Evolutionary conservation across 306 rosid genomes (phyloP).

Genomic region (Lathyrus aphaca): DNA sequence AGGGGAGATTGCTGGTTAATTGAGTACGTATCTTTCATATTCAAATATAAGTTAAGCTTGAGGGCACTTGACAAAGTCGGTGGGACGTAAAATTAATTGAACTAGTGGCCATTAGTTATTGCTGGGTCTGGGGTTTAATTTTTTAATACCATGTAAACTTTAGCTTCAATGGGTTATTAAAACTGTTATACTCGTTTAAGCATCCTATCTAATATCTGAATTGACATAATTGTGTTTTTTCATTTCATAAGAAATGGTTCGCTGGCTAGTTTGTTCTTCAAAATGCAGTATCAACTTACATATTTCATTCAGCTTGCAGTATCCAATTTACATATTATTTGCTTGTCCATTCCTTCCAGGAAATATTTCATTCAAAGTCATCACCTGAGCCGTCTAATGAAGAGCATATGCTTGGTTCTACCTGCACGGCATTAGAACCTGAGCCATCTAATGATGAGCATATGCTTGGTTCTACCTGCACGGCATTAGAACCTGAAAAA

Average conservation of each 20-base stretch:
- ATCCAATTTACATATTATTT: conserved; percentile 4
- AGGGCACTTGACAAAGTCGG: neutral
- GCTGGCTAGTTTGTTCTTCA: neutral
- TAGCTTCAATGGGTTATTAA: conserved; percentile 13
- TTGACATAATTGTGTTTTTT: conserved; percentile 27
- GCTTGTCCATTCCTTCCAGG: conserved; percentile 42
- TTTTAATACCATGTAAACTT: conserved; percentile 10
- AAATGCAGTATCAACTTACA: neutral
- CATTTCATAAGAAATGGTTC: neutral
- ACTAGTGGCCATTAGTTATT: conserved; percentile 9
- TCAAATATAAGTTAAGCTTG: conserved; percentile 12
- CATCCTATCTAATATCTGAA: conserved; percentile 4
- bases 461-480: conserved; percentile 19
- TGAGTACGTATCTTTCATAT: neutral
- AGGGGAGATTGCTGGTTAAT: neutral
- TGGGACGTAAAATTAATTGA: neutral
- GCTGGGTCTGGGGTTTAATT: neutral
- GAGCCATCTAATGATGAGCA: conserved; percentile 38
- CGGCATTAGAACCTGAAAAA: conserved; percentile 38
- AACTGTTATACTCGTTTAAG: conserved; percentile 9
- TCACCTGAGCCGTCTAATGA: conserved; percentile 31
- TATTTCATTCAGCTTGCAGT: conserved; percentile 6
- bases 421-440: conserved; percentile 10
- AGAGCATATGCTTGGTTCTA: conserved; percentile 34
- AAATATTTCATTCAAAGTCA: conserved; percentile 33